A percentile compares a stretch with the other conserved stretches of the same genome.
Evolutionary conservation across 106 monocot species (phyloP).

Genomic region (Dioscorea alata): DNA sequence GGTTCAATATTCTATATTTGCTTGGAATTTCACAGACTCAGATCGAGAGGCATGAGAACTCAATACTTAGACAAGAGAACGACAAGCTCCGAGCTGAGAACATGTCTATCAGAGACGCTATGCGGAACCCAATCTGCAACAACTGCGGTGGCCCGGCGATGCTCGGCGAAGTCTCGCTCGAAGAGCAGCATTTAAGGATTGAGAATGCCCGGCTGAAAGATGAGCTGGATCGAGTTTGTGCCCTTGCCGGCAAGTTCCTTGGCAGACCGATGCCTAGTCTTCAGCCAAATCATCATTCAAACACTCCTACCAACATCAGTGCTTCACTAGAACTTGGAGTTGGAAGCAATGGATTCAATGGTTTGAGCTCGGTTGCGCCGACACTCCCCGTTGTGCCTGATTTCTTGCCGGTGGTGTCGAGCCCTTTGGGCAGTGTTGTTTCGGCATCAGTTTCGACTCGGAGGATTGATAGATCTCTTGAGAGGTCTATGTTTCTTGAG

Average conservation of each 20-base stretch:
- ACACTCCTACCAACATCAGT: slow-evolving; percentile 18
- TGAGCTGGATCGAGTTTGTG: slow-evolving; percentile 71
- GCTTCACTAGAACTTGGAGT: slow-evolving; percentile 55
- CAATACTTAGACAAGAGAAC: slow-evolving; percentile 74
- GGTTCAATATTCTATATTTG: neutral
- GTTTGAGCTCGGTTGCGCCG: slow-evolving; percentile 16
- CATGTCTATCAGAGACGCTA: slow-evolving; percentile 57
- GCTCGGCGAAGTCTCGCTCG: slow-evolving; percentile 58
- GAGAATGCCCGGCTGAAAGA: slow-evolving; percentile 90
- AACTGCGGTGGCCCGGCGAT: slow-evolving; percentile 73
- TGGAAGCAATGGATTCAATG: slow-evolving; percentile 29
- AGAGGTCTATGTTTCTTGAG: slow-evolving; percentile 59
- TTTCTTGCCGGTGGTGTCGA: slow-evolving; percentile 17
- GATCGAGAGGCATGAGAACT: slow-evolving; percentile 83
- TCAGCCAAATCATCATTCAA: too few relatives aligned
- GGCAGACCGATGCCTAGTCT: slow-evolving; percentile 38
- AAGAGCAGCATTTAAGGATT: slow-evolving; percentile 72
- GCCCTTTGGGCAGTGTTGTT: slow-evolving; percentile 18
- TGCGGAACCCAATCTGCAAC: slow-evolving; percentile 69
- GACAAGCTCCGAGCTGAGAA: slow-evolving; percentile 81
- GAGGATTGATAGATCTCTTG: slow-evolving; percentile 34
- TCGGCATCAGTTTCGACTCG: slow-evolving; percentile 14
- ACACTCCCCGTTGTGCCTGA: slow-evolving; percentile 23
- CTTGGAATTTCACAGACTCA: slow-evolving; percentile 40
- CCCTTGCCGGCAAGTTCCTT: slow-evolving; percentile 59